phyloP scores from a whole-genome alignment of 306 rosid genomes.

The Bauhinia variegata region DNA sequence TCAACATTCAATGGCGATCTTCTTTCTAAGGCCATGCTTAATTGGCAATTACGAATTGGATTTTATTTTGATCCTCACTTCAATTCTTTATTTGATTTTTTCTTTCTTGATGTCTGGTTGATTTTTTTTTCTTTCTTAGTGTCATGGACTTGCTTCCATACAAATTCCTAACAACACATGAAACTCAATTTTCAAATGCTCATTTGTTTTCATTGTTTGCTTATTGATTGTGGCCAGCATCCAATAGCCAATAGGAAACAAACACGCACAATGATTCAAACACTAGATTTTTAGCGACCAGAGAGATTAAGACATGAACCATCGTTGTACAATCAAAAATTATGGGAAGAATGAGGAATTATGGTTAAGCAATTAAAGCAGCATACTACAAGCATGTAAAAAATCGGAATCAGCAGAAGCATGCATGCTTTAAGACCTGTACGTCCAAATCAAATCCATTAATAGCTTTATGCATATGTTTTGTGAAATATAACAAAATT shows the following conservation, averaged over 20 bases:
- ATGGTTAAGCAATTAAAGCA: neutral
- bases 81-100: too few species aligned
- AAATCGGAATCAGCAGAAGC: too few species aligned
- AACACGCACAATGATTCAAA: conserved; percentile 5
- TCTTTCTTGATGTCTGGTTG: too few species aligned
- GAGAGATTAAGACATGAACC: neutral
- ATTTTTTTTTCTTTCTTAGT: too few species aligned
- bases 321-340: neutral
- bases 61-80: too few species aligned
- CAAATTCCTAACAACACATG: neutral
- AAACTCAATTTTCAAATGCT: conserved; percentile 19
- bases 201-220: neutral
- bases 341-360: too few species aligned
- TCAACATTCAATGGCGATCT: neutral
- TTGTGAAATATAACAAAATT: neutral
- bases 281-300: too few species aligned
- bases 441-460: neutral
- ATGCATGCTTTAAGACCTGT: too few species aligned
- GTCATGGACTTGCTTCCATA: neutral
- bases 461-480: neutral
- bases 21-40: too few species aligned
- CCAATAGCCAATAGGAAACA: neutral
- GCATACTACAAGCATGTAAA: too few species aligned
- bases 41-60: too few species aligned
- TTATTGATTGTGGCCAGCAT: conserved; percentile 2